These are phyloP conservation scores for Lactifluus rugatus DNA, from an alignment of 768 basidiomycete genomes.

Conservation along the genomic window DNA sequence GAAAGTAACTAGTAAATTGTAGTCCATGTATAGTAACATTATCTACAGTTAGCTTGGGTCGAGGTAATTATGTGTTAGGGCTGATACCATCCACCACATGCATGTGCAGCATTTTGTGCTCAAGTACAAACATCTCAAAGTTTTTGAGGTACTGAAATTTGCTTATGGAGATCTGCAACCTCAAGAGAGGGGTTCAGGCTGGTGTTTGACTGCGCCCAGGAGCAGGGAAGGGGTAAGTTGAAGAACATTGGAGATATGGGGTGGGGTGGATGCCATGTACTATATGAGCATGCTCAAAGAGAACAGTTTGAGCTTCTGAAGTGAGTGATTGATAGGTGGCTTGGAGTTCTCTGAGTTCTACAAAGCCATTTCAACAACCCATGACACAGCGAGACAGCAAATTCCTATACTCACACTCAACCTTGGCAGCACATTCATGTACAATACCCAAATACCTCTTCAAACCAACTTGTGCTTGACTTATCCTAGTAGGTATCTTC, in stretches of 20 bases:
- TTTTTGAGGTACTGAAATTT: too few relatives aligned
- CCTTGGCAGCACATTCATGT: conserved; percentile 71
- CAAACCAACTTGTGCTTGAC: conserved; percentile 70
- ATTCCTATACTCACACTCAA: conserved; percentile 56
- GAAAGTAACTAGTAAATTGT: too few relatives aligned
- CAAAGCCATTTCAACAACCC: conserved; percentile 10
- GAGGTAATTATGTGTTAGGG: too few relatives aligned
- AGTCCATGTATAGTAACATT: too few relatives aligned
- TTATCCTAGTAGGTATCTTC: conserved; percentile 62
- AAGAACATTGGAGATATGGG: conserved; percentile 45
- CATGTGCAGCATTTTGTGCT: too few relatives aligned
- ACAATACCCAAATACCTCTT: conserved; percentile 74
- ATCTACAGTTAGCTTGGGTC: too few relatives aligned
- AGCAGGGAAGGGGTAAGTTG: conserved; percentile 33
- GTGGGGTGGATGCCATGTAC: conserved; percentile 27
- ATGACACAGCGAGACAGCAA: not conserved
- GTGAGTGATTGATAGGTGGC: conserved; percentile 45
- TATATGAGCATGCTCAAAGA: conserved; percentile 35
- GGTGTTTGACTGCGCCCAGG: conserved; percentile 48
- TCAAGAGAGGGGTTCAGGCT: conserved; percentile 28
- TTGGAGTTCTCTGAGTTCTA: conserved; percentile 71
- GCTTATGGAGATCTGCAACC: conserved; percentile 34
- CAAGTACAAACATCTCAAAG: too few relatives aligned
- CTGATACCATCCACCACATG: too few relatives aligned
- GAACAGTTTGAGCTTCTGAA: conserved; percentile 41